A percentile compares a stretch with the other conserved stretches of the same genome.
phyloP scores from a whole-genome alignment of 441 rosid genomes.

The Euphorbia neoarborescens region DNA sequence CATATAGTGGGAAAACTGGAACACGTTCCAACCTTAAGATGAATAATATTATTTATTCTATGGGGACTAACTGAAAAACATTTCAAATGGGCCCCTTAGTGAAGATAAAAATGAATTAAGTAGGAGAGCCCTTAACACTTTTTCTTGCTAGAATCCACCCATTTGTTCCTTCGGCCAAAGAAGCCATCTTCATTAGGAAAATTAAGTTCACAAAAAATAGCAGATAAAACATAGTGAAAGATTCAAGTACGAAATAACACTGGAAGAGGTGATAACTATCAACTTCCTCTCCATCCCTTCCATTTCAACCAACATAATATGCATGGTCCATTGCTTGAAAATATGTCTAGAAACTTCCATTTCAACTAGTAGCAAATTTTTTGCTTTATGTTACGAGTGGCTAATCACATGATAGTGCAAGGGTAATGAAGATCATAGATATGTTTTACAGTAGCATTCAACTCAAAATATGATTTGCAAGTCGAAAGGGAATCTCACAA shows the following conservation, averaged over 20 bases:
- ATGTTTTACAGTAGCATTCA: not conserved
- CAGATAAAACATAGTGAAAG: not conserved
- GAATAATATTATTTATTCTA: not conserved
- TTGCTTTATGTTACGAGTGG: too few species aligned
- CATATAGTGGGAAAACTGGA: not conserved
- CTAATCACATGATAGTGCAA: not conserved
- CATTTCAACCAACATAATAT: not conserved
- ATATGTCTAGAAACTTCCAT: not conserved
- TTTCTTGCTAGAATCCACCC: not conserved
- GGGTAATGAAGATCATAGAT: too few species aligned
- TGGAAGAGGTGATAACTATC: not conserved
- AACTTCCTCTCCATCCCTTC: not conserved
- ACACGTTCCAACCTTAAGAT: not conserved
- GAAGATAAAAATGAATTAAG: not conserved
- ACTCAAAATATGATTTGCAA: not conserved
- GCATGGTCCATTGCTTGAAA: not conserved
- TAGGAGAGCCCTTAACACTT: not conserved
- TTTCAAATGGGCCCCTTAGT: not conserved
- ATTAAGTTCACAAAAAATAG: not conserved
- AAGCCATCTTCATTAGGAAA: not conserved
- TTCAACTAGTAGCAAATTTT: not conserved
- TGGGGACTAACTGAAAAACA: not conserved
- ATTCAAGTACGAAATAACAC: not conserved
- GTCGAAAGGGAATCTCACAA: not conserved
- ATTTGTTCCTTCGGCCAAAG: not conserved